Base-by-base conservation (phyloP, 2,329 filamentous ascomycete species). In the Fusarium proliferatum region DNA sequence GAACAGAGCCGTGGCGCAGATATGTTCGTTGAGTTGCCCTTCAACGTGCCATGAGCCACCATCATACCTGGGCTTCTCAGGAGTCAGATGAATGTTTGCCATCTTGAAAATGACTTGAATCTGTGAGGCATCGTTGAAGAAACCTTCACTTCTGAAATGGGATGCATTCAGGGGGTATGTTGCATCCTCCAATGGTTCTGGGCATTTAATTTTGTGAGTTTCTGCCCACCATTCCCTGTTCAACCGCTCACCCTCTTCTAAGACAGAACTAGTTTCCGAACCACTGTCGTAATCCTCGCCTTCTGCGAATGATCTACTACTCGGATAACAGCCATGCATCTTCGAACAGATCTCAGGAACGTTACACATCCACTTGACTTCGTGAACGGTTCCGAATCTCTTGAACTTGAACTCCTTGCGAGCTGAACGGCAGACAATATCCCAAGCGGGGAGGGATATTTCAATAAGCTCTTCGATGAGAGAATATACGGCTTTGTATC, bases 91-190 rank as follows among this genome's bases (percentile, higher is more conserved):
- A 49, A 92, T 88, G 52, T 87, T 89, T 16, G 88, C 85, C 11
- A 93, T 80, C 78, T 92, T 92, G 55, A 91, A 85, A 61, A 92
- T 89, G 48, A 93, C 83, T 69, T 93, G 91, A 0, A 92, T 80
- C 7, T 79, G 79, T 5, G 76, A 60, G 6, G 69, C 62, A 19
- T 70, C 73, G 4, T 77, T 45, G 48, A 81, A 80, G 69, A 82
- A 84, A 4, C 28, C 41, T 15, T 49, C 56, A 8, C 28, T 33
- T 41, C 78, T 76, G 55, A 82, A 71, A 16, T 79, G n/a, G 3
- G 28, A 58, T 10, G 52, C 70, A 15, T 65, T 43, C 16, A 74
- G 10, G 16, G 63, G 58, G 33, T 19, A 80, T 46, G 9, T 49
- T 28, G 39, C 43, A 17, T 70, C 42, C 2, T 63, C 49, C 9